Evolutionary conservation across 768 basidiomycete species (phyloP).

Genomic region (Kwoniella newhampshirensis): DNA sequence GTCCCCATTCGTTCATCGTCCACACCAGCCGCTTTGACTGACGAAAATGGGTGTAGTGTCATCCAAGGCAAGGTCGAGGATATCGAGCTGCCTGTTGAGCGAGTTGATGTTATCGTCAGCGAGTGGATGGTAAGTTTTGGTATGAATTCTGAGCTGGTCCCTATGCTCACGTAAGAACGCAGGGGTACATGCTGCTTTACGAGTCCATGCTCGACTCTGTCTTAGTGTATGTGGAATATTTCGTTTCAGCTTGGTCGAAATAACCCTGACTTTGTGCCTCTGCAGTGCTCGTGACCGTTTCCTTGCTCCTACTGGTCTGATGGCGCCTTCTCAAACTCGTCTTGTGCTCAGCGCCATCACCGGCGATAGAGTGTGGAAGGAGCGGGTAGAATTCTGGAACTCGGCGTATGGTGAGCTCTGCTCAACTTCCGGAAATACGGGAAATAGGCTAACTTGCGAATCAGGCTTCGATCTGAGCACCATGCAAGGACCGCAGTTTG

Average conservation of each 20-base stretch:
- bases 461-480: constrained; percentile 82
- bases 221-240: constrained; percentile 55
- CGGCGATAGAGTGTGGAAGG: constrained; percentile 69
- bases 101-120: constrained; percentile 92
- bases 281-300: constrained; percentile 75
- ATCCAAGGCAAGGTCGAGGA: constrained; percentile 89
- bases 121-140: constrained; percentile 84
- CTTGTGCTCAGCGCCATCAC: constrained; percentile 84
- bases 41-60: constrained; percentile 58
- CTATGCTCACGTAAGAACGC: too few species aligned
- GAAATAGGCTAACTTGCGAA: not conserved
- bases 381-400: constrained; percentile 84
- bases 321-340: constrained; percentile 86
- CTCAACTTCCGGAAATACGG: not conserved
- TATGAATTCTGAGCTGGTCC: not conserved
- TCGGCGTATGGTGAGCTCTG: constrained; percentile 75
- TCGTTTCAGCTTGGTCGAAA: not conserved
- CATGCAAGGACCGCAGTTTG: constrained; percentile 73
- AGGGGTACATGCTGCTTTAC: constrained; percentile 65
- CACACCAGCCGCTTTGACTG: not conserved
- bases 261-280: not conserved
- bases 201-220: constrained; percentile 99
- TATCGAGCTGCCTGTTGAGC: constrained; percentile 67
- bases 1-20: constrained; percentile 19
- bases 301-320: constrained; percentile 69